A percentile compares a stretch with the other conserved stretches of the same genome.
phyloP scores from a whole-genome alignment of 345 rosid species.

The Citrus inodora region DNA sequence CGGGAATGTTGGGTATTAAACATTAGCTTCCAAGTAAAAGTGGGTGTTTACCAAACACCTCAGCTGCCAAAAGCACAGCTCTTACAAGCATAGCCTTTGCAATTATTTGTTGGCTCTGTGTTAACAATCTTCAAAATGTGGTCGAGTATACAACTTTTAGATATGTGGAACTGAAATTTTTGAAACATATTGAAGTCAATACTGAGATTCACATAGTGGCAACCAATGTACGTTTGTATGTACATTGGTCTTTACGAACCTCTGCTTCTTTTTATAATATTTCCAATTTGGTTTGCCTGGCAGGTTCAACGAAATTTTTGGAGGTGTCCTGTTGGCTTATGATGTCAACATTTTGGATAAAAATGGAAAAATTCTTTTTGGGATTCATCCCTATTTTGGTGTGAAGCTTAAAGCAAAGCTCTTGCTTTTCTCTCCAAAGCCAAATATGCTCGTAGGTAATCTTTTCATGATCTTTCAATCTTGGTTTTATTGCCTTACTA shows the following conservation, averaged over 20 bases:
- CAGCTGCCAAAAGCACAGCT: background rate
- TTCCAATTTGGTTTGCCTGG: constrained; percentile 5
- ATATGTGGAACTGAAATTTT: background rate
- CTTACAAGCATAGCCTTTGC: background rate
- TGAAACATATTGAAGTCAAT: background rate
- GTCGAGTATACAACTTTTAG: background rate
- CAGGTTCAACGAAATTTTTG: constrained; percentile 68
- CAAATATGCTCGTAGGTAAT: constrained; percentile 65
- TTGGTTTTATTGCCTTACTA: background rate
- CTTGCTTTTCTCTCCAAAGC: constrained; percentile 72
- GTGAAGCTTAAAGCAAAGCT: constrained; percentile 54
- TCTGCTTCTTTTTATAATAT: background rate
- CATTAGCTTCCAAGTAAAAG: too few species aligned
- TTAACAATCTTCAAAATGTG: background rate
- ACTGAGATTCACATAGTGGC: background rate
- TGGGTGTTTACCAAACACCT: background rate
- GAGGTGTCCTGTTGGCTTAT: constrained; percentile 74
- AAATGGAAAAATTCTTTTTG: constrained; percentile 56
- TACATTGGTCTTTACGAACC: background rate
- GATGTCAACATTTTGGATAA: constrained; percentile 45
- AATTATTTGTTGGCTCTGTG: background rate
- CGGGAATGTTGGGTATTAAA: too few species aligned
- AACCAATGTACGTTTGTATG: background rate
- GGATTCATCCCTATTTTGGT: constrained; percentile 63
- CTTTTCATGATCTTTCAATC: background rate